These are phyloP conservation scores for Talaromyces funiculosus DNA, from an alignment of 2,329 filamentous ascomycete genomes.

Conservation along the genomic window DNA sequence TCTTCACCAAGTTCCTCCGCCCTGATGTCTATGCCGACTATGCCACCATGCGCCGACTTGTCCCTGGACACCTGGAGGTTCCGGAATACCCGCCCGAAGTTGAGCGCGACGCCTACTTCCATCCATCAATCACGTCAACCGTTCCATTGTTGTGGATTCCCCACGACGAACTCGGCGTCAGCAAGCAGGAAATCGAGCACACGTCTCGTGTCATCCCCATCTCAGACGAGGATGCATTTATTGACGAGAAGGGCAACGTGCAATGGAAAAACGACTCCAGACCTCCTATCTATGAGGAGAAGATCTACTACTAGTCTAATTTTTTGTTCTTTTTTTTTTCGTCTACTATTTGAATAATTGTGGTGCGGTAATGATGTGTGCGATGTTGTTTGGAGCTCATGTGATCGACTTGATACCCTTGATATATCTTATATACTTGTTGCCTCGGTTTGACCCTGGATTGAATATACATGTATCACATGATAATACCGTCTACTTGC, in stretches of 20 bases:
- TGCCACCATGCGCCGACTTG: slow-evolving; percentile 60
- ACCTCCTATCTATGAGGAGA: slow-evolving; percentile 56
- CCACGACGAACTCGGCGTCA: slow-evolving; percentile 66
- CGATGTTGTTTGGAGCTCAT: neutral
- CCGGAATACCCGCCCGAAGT: slow-evolving; percentile 58
- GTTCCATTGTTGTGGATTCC: slow-evolving; percentile 80
- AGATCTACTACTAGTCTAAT: slow-evolving; percentile 45
- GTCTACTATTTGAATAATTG: no score
- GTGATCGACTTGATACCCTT: slow-evolving; percentile 7
- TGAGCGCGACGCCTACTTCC: slow-evolving; percentile 65
- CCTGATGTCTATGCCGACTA: slow-evolving; percentile 75
- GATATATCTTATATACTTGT: neutral
- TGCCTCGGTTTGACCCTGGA: neutral
- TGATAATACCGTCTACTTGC: neutral
- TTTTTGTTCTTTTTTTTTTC: neutral
- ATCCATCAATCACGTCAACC: slow-evolving; percentile 60
- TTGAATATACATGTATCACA: neutral
- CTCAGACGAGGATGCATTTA: slow-evolving; percentile 67
- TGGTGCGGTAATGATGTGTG: neutral
- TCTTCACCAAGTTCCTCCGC: slow-evolving; percentile 57
- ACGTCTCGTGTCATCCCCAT: slow-evolving; percentile 68
- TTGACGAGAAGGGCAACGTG: slow-evolving; percentile 66
- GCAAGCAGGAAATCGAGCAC: slow-evolving; percentile 69
- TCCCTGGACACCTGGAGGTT: slow-evolving; percentile 54
- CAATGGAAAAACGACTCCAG: slow-evolving; percentile 53